These are phyloP conservation scores for Colletotrichum abscissum DNA, from an alignment of 2,329 filamentous ascomycete genomes.

Conservation along the genomic window DNA sequence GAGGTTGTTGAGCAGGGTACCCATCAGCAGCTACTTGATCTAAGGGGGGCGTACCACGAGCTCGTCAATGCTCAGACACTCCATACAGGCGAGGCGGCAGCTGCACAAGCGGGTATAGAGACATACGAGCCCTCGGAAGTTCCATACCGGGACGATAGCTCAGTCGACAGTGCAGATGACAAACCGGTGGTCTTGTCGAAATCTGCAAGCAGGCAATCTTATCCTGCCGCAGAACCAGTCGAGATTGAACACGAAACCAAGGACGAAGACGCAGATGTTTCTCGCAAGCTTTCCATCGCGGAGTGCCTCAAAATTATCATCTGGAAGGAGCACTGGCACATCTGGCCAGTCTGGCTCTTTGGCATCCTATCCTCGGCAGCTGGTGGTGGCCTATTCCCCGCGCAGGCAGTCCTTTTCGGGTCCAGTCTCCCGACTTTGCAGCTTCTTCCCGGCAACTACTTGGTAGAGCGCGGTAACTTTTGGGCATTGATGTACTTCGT, in stretches of 20 bases:
- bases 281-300: neutral
- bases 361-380: neutral
- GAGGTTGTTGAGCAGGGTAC: slow-evolving; percentile 68
- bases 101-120: neutral
- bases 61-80: slow-evolving; percentile 39
- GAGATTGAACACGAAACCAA: neutral
- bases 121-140: neutral
- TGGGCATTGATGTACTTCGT: neutral
- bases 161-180: neutral
- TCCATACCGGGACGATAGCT: neutral
- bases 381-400: neutral
- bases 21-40: slow-evolving; percentile 62
- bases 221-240: neutral
- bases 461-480: neutral
- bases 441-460: neutral
- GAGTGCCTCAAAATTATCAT: neutral
- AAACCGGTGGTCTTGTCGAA: neutral
- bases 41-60: slow-evolving; percentile 34
- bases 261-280: neutral
- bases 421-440: neutral
- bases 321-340: neutral
- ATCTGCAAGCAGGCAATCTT: neutral
- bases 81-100: neutral
- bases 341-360: neutral
- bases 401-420: neutral